phyloP scores from a whole-genome alignment of 345 rosid species.

The Angophora floribunda region DNA sequence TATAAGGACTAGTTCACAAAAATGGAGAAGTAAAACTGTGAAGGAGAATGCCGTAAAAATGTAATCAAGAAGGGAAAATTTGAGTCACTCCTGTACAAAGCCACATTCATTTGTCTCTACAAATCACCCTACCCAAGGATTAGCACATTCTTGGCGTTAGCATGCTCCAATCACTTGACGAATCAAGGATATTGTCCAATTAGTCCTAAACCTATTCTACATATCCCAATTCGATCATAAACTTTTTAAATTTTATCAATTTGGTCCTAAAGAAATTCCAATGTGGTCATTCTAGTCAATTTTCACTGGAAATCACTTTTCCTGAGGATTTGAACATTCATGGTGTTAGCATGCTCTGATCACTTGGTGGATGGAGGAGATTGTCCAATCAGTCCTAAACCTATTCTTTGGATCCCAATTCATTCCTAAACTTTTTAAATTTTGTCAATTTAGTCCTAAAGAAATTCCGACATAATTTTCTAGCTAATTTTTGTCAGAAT shows the following conservation, averaged over 20 bases:
- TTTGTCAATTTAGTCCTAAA: too few relatives aligned
- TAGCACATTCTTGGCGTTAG: background rate
- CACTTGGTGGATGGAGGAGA: too few relatives aligned
- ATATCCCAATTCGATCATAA: too few relatives aligned
- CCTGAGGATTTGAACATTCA: too few relatives aligned
- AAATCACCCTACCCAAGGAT: background rate
- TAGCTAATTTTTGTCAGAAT: too few relatives aligned
- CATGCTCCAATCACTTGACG: background rate
- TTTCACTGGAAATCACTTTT: background rate
- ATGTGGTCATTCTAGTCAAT: background rate
- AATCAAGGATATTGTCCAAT: background rate
- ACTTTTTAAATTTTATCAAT: background rate
- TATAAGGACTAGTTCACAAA: background rate
- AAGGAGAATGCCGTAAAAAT: background rate
- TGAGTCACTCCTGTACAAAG: background rate
- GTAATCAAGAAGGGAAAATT: background rate
- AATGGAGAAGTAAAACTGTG: background rate
- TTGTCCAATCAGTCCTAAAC: too few relatives aligned
- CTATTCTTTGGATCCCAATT: too few relatives aligned
- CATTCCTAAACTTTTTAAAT: too few relatives aligned
- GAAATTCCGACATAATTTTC: too few relatives aligned
- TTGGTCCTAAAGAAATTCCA: background rate
- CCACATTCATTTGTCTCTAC: background rate
- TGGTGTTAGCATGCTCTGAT: too few relatives aligned
- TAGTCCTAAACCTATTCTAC: background rate